Conservation (phyloP, 768 basidiomycete genomes). For the Russula vinacea region DNA sequence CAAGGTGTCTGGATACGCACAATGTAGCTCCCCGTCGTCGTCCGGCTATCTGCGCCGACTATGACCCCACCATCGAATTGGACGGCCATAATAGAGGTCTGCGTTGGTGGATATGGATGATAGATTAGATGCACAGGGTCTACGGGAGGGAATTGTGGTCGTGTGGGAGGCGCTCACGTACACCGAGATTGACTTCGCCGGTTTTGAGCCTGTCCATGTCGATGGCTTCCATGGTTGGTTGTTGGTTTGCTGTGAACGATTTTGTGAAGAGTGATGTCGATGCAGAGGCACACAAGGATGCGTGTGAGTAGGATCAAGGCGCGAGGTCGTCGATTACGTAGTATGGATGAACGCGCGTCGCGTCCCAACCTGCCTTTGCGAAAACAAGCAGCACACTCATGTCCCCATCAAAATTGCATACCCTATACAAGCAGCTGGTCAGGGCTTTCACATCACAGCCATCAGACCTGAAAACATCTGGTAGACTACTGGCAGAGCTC, state of each 20-base stretch:
- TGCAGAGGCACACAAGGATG: conserved; percentile 2
- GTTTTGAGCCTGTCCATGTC: conserved; percentile 86
- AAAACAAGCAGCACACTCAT: conserved; percentile 35
- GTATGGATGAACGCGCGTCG: conserved; percentile 34
- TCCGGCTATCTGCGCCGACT: conserved; percentile 95
- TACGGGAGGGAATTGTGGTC: background rate
- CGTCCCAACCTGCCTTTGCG: background rate
- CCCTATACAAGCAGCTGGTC: conserved; percentile 63
- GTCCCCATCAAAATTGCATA: conserved; percentile 52
- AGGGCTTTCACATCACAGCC: conserved; percentile 62
- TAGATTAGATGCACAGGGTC: background rate
- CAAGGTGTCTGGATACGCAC: conserved; percentile 44
- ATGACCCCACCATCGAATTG: conserved; percentile 94
- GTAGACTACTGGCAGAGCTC: conserved; percentile 60
- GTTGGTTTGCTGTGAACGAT: conserved; percentile 44
- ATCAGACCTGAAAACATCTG: conserved; percentile 66
- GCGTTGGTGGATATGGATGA: conserved; percentile 13
- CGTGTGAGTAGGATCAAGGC: conserved; percentile 35
- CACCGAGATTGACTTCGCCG: conserved; percentile 96
- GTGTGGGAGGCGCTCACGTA: conserved; percentile 44
- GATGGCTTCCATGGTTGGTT: conserved; percentile 48
- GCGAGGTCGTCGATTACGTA: no score
- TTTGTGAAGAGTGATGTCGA: conserved; percentile 32
- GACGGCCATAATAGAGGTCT: conserved; percentile 99
- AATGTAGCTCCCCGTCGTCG: conserved; percentile 95